phyloP scores from a whole-genome alignment of 2,329 filamentous ascomycete genomes.

The Calcarisporium arbuscula region DNA sequence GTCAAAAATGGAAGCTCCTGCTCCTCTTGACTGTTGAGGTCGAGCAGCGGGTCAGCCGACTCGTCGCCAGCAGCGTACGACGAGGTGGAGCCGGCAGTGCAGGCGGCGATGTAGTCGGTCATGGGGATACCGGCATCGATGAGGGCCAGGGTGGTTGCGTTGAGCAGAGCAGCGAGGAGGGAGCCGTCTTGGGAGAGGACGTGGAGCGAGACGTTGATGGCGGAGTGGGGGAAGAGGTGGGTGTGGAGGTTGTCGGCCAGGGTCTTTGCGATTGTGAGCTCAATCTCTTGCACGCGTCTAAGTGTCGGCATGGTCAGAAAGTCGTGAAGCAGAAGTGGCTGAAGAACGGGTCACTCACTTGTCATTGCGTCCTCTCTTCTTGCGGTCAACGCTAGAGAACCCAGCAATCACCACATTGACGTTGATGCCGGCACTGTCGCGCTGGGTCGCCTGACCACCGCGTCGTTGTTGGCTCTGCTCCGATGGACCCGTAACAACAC shows the following conservation, averaged over 20 bases:
- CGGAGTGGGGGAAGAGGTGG: conserved; percentile 81
- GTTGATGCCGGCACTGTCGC: conserved; percentile 52
- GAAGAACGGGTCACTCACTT: conserved; percentile 53
- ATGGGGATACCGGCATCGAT: conserved; percentile 95
- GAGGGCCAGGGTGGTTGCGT: conserved; percentile 84
- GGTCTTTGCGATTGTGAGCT: conserved; percentile 70
- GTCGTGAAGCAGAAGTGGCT: not conserved
- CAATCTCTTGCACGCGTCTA: conserved; percentile 75
- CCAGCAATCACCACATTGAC: conserved; percentile 83
- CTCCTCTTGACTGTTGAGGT: conserved; percentile 75
- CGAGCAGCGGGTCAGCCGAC: conserved; percentile 67
- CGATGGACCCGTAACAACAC: conserved; percentile 78
- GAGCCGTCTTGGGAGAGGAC: conserved; percentile 87
- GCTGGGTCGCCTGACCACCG: conserved; percentile 37
- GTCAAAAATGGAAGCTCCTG: conserved; percentile 86
- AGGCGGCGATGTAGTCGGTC: conserved; percentile 83
- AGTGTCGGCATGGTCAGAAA: no score
- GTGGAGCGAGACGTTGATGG: conserved; percentile 77
- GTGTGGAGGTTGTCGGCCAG: conserved; percentile 75
- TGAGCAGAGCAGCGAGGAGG: conserved; percentile 81
- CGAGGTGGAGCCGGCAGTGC: conserved; percentile 76
- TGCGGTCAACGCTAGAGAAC: conserved; percentile 82
- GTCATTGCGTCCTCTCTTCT: conserved; percentile 66
- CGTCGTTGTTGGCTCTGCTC: conserved; percentile 45
- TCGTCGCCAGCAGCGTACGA: conserved; percentile 61